phyloP scores from a whole-genome alignment of 257 asterid genomes.

The Cordia subcordata region DNA sequence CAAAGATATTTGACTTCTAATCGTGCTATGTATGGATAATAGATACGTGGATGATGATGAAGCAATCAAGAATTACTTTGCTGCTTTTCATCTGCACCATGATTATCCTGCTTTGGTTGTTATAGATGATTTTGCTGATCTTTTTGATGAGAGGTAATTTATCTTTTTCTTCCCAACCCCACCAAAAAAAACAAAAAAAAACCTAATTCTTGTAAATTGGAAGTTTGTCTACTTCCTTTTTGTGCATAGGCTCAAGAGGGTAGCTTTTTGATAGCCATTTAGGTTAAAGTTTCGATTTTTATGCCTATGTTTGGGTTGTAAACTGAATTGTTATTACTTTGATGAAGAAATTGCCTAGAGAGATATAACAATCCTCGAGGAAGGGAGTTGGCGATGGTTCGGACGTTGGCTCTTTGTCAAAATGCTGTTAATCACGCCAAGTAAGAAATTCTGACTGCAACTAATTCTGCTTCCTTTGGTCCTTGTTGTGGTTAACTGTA shows the following conservation, averaged over 20 bases:
- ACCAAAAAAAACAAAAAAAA: not conserved
- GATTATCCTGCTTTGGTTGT: constrained; percentile 52
- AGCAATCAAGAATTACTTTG: constrained; percentile 75
- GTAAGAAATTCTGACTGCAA: constrained; percentile 32
- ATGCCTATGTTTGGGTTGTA: not conserved
- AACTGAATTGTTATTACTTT: constrained; percentile 3
- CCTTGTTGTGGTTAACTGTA: constrained; percentile 5
- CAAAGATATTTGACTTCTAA: not conserved
- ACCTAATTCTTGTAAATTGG: not conserved
- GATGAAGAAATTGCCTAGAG: constrained; percentile 63
- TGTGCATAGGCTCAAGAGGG: not conserved
- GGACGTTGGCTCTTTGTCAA: constrained; percentile 60
- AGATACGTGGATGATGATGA: constrained; percentile 85
- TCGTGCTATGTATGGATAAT: not conserved
- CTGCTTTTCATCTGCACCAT: constrained; percentile 80
- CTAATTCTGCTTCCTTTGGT: not conserved
- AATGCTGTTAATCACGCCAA: constrained; percentile 64
- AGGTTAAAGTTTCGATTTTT: not conserved
- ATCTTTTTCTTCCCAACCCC: not conserved
- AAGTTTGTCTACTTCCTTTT: not conserved
- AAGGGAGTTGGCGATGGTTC: constrained; percentile 84
- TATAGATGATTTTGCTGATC: constrained; percentile 76
- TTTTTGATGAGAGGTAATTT: constrained; percentile 60
- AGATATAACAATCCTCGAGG: constrained; percentile 68
- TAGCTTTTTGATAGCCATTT: not conserved